Conservation (phyloP, 2,329 filamentous ascomycete species). For the Thelonectria olida region DNA sequence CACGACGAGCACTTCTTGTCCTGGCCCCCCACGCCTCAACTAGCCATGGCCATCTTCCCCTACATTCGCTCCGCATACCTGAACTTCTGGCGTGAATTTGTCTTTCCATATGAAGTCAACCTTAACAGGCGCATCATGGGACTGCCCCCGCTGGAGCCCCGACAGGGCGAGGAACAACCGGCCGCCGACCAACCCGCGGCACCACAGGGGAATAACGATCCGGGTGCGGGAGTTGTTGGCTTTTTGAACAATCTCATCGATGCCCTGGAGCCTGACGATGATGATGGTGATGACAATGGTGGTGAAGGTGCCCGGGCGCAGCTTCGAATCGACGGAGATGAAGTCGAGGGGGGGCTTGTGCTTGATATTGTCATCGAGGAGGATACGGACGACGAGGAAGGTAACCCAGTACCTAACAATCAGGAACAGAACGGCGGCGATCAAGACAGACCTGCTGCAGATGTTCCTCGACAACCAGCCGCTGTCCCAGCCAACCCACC, state of each 20-base stretch:
- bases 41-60: constrained; percentile 61
- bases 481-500: constrained; percentile 9
- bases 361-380: constrained; percentile 48
- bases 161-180: constrained; percentile 25
- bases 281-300: constrained; percentile 35
- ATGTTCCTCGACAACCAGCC: not conserved
- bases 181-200: constrained; percentile 26
- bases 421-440: constrained; percentile 47
- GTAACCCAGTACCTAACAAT: constrained; percentile 50
- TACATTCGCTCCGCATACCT: constrained; percentile 56
- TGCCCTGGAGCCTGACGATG: constrained; percentile 47
- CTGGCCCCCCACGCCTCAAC: constrained; percentile 64
- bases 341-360: constrained; percentile 42
- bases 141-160: constrained; percentile 44
- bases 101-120: constrained; percentile 56
- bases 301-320: constrained; percentile 28
- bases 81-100: constrained; percentile 56
- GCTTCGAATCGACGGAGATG: constrained; percentile 32
- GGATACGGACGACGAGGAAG: constrained; percentile 33
- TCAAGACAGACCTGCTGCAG: constrained; percentile 15
- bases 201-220: constrained; percentile 32
- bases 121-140: constrained; percentile 59
- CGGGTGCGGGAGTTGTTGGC: constrained; percentile 44
- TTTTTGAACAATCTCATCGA: constrained; percentile 50
- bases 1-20: constrained; percentile 55